Conservation (phyloP, 1,284 basidiomycete genomes). For the Peniophora sp. region DNA sequence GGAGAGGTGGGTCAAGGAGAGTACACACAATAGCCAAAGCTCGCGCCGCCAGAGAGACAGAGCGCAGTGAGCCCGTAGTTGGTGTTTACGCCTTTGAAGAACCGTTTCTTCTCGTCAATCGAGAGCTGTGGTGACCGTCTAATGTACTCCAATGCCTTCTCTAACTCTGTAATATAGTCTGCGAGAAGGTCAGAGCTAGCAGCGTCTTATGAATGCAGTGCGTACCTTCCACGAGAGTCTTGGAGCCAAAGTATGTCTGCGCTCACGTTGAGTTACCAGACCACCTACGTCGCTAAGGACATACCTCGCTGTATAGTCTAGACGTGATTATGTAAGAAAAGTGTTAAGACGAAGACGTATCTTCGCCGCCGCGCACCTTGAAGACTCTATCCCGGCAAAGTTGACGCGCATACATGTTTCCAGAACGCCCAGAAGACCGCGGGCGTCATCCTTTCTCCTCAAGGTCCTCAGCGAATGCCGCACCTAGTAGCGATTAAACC, state of each 20-base stretch:
- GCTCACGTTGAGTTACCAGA: conserved; percentile 7
- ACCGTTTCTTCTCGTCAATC: conserved; percentile 84
- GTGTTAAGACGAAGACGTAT: neutral
- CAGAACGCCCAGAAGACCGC: conserved; percentile 83
- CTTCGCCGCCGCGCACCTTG: conserved; percentile 36
- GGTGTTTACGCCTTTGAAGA: conserved; percentile 85
- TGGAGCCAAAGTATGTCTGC: conserved; percentile 86
- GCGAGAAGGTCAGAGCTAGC: conserved; percentile 4
- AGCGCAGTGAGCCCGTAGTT: conserved; percentile 89
- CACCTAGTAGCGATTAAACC: conserved; percentile 33
- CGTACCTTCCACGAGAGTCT: conserved; percentile 77
- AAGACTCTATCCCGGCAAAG: conserved; percentile 91
- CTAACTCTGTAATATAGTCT: conserved; percentile 82
- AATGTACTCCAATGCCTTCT: conserved; percentile 66
- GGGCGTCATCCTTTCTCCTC: conserved; percentile 68
- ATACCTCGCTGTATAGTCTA: conserved; percentile 84
- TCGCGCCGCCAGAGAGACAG: conserved; percentile 91
- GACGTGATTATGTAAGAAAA: conserved; percentile 3
- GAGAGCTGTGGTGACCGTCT: conserved; percentile 68
- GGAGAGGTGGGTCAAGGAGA: too few species aligned
- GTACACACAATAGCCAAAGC: conserved; percentile 82
- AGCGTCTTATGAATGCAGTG: neutral
- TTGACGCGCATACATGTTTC: conserved; percentile 91
- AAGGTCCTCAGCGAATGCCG: conserved; percentile 55
- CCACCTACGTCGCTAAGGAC: conserved; percentile 13